Percentiles rank a stretch among this genome's conserved stretches.
Evolutionary conservation across 148 eudicot species (phyloP).

Genomic region (Heliamphora exappendiculata): DNA sequence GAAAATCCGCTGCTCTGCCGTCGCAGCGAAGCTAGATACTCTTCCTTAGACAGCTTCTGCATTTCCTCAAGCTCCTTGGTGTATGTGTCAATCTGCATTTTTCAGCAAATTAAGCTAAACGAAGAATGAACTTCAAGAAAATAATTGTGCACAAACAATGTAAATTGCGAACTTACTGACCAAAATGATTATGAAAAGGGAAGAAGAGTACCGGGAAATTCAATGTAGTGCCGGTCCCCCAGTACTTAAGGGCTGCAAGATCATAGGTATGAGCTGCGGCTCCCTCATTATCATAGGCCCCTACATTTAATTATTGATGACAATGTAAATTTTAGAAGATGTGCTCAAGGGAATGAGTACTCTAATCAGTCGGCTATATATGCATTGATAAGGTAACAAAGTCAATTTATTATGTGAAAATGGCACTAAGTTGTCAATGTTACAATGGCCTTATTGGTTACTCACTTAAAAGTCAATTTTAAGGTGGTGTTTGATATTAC

Average conservation of each 20-base stretch:
- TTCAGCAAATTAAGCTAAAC: not conserved
- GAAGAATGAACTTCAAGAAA: not conserved
- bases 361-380: too few relatives aligned
- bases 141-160: not conserved
- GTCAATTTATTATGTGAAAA: not conserved
- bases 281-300: conserved; percentile 88
- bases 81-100: conserved; percentile 56
- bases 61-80: conserved; percentile 65
- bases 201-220: conserved; percentile 65
- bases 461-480: too few relatives aligned
- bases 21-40: conserved; percentile 70
- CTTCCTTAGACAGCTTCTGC: conserved; percentile 69
- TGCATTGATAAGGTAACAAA: not conserved
- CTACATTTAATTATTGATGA: conserved; percentile 27
- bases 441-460: too few relatives aligned
- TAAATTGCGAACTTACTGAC: not conserved
- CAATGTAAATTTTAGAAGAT: not conserved
- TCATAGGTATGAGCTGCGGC: conserved; percentile 91
- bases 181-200: not conserved
- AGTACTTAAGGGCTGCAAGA: conserved; percentile 92
- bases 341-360: not conserved
- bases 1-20: conserved; percentile 87
- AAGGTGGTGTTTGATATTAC: too few relatives aligned
- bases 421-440: too few relatives aligned
- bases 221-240: conserved; percentile 70